phyloP scores from a whole-genome alignment of 1,284 basidiomycete genomes.

The Caloboletus firmus region DNA sequence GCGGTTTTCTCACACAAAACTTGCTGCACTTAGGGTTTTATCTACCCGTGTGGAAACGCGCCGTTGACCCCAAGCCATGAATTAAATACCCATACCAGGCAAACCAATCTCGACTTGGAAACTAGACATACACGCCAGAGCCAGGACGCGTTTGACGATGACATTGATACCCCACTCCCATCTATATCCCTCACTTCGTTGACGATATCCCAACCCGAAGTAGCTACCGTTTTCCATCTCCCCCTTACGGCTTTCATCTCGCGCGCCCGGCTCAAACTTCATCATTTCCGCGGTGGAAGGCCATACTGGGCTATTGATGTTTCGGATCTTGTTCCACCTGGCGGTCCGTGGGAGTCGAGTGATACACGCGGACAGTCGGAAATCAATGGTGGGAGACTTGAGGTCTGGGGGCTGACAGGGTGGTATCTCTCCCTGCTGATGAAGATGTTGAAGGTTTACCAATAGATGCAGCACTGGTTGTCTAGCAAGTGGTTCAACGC shows the following conservation, averaged over 20 bases:
- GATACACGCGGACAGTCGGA: slow-evolving; percentile 33
- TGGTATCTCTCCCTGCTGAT: slow-evolving; percentile 69
- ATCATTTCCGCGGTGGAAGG: slow-evolving; percentile 54
- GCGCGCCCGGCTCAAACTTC: slow-evolving; percentile 46
- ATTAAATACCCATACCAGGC: not conserved
- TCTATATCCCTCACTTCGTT: slow-evolving; percentile 58
- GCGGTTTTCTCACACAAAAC: not conserved
- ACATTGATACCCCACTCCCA: slow-evolving; percentile 50
- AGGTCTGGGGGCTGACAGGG: slow-evolving; percentile 80
- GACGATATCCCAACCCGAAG: slow-evolving; percentile 58
- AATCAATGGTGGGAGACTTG: slow-evolving; percentile 44
- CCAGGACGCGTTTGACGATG: not conserved
- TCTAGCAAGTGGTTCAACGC: not conserved
- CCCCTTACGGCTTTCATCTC: slow-evolving; percentile 54
- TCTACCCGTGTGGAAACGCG: slow-evolving; percentile 38
- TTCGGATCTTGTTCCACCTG: slow-evolving; percentile 52
- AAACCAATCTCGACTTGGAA: not conserved
- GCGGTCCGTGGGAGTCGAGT: slow-evolving; percentile 18
- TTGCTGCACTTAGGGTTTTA: slow-evolving; percentile 53
- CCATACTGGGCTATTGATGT: slow-evolving; percentile 73
- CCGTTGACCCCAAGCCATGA: not conserved
- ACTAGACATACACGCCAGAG: not conserved
- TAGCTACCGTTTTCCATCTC: slow-evolving; percentile 68
- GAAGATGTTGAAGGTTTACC: slow-evolving; percentile 28
- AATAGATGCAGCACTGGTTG: slow-evolving; percentile 1